Evolutionary conservation across 495 filamentous ascomycete species (phyloP).

Genomic region (Talaromyces liani): DNA sequence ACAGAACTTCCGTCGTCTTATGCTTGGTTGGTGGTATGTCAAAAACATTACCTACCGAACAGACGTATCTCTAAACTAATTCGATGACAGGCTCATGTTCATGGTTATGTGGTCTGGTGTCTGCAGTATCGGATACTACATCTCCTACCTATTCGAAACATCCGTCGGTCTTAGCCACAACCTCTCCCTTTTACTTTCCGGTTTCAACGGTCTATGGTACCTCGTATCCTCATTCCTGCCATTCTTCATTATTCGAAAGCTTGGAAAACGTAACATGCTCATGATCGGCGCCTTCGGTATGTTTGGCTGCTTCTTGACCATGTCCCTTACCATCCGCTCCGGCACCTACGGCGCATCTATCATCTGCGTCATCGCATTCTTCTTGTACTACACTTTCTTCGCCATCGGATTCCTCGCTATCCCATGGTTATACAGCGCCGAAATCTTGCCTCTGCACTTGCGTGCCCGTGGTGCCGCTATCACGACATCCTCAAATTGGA

Average conservation of each 20-base stretch:
- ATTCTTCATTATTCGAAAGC: too few species aligned
- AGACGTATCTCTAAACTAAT: too few species aligned
- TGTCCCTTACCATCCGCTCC: constrained; percentile 8
- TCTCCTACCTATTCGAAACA: constrained; percentile 5
- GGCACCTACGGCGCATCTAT: constrained; percentile 6
- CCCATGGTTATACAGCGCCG: constrained; percentile 47
- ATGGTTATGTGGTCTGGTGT: constrained; percentile 9
- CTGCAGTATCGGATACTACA: constrained; percentile 9
- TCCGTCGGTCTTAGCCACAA: constrained; percentile 7
- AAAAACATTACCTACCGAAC: background rate
- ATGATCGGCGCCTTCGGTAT: constrained; percentile 6
- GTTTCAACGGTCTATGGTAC: too few species aligned
- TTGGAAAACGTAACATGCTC: too few species aligned
- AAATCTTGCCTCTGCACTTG: constrained; percentile 42
- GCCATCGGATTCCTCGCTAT: constrained; percentile 48
- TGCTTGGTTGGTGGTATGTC: too few species aligned
- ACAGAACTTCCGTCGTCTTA: background rate
- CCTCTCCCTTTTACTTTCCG: background rate
- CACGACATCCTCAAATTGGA: constrained; percentile 19
- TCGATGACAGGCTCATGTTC: constrained; percentile 5
- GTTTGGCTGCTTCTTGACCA: constrained; percentile 7
- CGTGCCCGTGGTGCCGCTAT: constrained; percentile 43
- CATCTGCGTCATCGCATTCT: constrained; percentile 11
- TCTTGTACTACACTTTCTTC: constrained; percentile 25
- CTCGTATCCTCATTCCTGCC: too few species aligned